phyloP scores from a whole-genome alignment of 768 basidiomycete genomes.

The Lactarius pseudohatsudake region DNA sequence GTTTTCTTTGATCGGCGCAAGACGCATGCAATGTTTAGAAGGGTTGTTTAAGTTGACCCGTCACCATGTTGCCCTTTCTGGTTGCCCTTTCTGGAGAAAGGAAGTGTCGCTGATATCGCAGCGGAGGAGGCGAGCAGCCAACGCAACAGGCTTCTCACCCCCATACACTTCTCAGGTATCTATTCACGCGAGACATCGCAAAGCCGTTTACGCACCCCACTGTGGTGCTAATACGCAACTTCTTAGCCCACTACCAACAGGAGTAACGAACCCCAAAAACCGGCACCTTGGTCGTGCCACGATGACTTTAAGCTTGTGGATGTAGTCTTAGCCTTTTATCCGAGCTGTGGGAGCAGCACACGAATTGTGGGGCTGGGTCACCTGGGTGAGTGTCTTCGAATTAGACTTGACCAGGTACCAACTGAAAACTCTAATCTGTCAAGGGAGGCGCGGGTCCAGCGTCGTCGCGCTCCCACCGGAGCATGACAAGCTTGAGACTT shows the following conservation, averaged over 20 bases:
- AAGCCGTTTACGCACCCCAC: not conserved
- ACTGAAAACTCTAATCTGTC: not conserved
- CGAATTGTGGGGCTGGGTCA: not conserved
- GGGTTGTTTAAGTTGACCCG: not conserved
- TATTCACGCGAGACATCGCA: not conserved
- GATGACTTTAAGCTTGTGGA: not conserved
- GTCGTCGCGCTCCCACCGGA: conserved; percentile 3
- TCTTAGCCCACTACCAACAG: not conserved
- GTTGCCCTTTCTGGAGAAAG: not conserved
- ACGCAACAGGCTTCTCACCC: not conserved
- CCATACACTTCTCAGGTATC: not conserved
- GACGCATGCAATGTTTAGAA: not conserved
- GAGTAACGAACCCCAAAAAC: not conserved
- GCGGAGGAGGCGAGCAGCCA: not conserved
- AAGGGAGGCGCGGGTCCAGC: not conserved
- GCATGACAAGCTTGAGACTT: conserved; percentile 3
- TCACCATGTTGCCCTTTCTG: not conserved
- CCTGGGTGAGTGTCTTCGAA: not conserved
- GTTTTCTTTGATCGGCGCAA: not conserved
- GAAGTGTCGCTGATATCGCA: not conserved
- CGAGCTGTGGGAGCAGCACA: not conserved
- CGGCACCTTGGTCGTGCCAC: conserved; percentile 4
- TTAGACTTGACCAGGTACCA: not conserved
- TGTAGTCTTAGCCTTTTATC: not conserved
- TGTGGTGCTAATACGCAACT: not conserved